A percentile compares a stretch with the other conserved stretches of the same genome.
Evolutionary conservation across 129 eudicot genomes (phyloP).

Genomic region (Daucus carota): DNA sequence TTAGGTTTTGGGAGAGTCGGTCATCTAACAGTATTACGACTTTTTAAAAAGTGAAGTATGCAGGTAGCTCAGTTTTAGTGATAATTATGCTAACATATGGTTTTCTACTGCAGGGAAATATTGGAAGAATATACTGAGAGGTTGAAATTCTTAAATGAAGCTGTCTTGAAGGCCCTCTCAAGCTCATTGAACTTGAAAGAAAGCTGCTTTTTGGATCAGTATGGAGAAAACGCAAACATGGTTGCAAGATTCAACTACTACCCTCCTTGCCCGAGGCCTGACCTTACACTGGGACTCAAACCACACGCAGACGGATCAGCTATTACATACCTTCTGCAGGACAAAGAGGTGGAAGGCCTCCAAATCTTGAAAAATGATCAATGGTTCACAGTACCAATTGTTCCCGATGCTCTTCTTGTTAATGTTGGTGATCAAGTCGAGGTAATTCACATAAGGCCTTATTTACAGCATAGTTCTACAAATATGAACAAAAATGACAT

Average conservation of each 20-base stretch:
- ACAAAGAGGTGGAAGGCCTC: slow-evolving; percentile 59
- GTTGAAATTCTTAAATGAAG: slow-evolving; percentile 15
- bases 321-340: slow-evolving; percentile 45
- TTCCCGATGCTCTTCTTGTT: slow-evolving; percentile 42
- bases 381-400: slow-evolving; percentile 49
- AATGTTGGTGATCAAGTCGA: slow-evolving; percentile 58
- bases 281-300: slow-evolving; percentile 39
- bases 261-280: slow-evolving; percentile 54
- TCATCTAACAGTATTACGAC: neutral
- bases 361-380: slow-evolving; percentile 43
- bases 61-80: neutral
- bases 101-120: slow-evolving; percentile 27
- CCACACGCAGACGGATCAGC: slow-evolving; percentile 52
- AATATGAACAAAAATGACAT: neutral
- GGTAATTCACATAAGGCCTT: slow-evolving; percentile 24
- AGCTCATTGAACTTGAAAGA: slow-evolving; percentile 39
- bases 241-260: slow-evolving; percentile 48
- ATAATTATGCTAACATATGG: neutral
- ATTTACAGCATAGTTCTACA: neutral
- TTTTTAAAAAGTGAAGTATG: neutral
- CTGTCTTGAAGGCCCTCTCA: slow-evolving; percentile 38
- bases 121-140: slow-evolving; percentile 33
- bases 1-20: neutral
- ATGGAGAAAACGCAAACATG: slow-evolving; percentile 30
- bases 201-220: slow-evolving; percentile 36